These are phyloP conservation scores for Hypoxylon sp. DNA, from an alignment of 2,329 filamentous ascomycete genomes.

Conservation along the genomic window DNA sequence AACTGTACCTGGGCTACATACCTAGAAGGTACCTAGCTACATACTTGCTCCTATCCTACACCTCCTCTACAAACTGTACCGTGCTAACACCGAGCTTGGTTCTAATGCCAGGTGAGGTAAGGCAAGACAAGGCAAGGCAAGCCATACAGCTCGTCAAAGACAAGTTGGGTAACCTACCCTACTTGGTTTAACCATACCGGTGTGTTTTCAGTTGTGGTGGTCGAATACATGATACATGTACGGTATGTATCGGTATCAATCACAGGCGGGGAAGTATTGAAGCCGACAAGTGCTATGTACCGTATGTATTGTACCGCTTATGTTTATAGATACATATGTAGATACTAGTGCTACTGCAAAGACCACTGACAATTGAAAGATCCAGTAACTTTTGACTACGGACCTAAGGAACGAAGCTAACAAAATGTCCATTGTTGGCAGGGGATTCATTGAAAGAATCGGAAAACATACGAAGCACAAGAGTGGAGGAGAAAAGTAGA, in stretches of 20 bases:
- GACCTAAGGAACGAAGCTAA: constrained; percentile 37
- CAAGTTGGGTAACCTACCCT: constrained; percentile 21
- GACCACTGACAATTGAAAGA: constrained; percentile 13
- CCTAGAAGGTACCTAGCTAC: constrained; percentile 34
- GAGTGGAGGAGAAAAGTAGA: constrained; percentile 43
- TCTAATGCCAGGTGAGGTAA: constrained; percentile 40
- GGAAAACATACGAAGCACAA: constrained; percentile 26
- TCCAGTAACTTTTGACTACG: constrained; percentile 34
- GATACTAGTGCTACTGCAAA: constrained; percentile 6
- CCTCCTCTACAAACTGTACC: constrained; percentile 21
- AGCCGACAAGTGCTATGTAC: constrained; percentile 26
- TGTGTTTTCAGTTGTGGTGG: constrained; percentile 30
- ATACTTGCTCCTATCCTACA: constrained; percentile 28
- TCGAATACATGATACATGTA: constrained; percentile 18
- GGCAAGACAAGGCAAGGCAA: constrained; percentile 41
- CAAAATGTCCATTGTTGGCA: constrained; percentile 20
- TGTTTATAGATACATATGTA: constrained; percentile 5
- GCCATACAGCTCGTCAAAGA: constrained; percentile 32
- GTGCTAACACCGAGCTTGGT: constrained; percentile 26
- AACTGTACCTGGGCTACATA: too few relatives aligned
- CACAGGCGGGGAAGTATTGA: constrained; percentile 24
- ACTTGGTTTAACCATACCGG: constrained; percentile 32
- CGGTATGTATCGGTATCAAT: constrained; percentile 31
- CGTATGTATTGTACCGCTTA: constrained; percentile 20
- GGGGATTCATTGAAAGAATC: constrained; percentile 20